phyloP scores from a whole-genome alignment of 805 yeast genomes.

The Cyberlindnera misumaiensis region DNA sequence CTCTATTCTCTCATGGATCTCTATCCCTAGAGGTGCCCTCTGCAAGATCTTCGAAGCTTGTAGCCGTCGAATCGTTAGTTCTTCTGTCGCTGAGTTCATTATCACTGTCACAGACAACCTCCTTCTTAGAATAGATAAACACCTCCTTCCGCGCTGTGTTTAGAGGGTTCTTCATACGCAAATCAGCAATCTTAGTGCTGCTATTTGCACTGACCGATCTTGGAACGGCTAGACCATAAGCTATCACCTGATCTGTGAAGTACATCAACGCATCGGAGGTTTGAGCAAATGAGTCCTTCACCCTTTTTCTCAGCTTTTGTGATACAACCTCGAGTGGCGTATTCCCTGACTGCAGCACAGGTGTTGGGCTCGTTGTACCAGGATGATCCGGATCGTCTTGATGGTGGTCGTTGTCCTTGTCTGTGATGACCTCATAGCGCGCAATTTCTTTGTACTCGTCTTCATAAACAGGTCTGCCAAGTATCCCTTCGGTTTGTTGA shows the following conservation, averaged over 20 bases:
- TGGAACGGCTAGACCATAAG: conserved; percentile 53
- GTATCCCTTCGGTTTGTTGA: conserved; percentile 60
- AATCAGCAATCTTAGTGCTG: conserved; percentile 11
- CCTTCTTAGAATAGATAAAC: conserved; percentile 36
- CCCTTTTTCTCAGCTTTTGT: conserved; percentile 4
- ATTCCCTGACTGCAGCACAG: background rate
- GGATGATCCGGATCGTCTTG: background rate
- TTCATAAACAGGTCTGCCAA: conserved; percentile 71
- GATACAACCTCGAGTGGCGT: background rate
- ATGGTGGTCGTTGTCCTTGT: conserved; percentile 9
- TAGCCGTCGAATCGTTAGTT: too few relatives aligned
- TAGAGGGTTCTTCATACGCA: conserved; percentile 19
- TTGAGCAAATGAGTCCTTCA: conserved; percentile 20
- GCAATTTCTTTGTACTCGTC: conserved; percentile 40
- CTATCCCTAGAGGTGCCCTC: background rate
- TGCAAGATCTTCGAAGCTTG: background rate
- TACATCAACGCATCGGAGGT: conserved; percentile 35
- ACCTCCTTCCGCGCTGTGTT: conserved; percentile 28
- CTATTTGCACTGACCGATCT: conserved; percentile 34
- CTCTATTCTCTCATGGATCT: background rate
- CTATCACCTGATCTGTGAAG: conserved; percentile 47
- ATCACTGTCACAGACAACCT: conserved; percentile 34
- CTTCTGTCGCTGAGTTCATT: conserved; percentile 7
- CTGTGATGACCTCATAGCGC: conserved; percentile 17
- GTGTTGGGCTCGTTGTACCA: background rate